Evolutionary conservation across 2,329 filamentous ascomycete genomes (phyloP).

Genomic region (Trichoderma pleuroti): DNA sequence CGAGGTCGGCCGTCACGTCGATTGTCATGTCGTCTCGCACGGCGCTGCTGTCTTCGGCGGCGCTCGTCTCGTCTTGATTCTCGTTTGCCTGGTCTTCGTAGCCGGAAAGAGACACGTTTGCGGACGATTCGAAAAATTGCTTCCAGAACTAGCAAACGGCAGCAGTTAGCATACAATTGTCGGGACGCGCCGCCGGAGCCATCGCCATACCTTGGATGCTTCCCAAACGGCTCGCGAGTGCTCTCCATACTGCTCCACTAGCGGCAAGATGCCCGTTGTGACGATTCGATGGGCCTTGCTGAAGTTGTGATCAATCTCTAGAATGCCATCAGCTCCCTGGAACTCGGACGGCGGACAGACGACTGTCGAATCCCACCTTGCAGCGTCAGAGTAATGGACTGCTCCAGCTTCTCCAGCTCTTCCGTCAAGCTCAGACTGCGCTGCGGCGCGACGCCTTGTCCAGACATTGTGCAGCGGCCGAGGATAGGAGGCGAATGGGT

Average conservation of each 20-base stretch:
- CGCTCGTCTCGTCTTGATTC: constrained; percentile 52
- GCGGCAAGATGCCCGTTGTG: constrained; percentile 84
- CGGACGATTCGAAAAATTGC: constrained; percentile 98
- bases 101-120: constrained; percentile 91
- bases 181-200: too few relatives aligned
- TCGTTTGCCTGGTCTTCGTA: constrained; percentile 76
- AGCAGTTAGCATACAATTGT: background rate
- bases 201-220: constrained; percentile 70
- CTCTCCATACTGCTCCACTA: constrained; percentile 93
- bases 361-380: constrained; percentile 59
- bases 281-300: constrained; percentile 95
- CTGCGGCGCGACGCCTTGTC: constrained; percentile 41
- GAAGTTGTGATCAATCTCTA: constrained; percentile 98
- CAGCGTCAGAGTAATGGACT: constrained; percentile 91
- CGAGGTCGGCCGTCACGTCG: constrained; percentile 43
- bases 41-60: constrained; percentile 50
- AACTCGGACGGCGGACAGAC: background rate
- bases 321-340: background rate
- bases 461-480: constrained; percentile 42
- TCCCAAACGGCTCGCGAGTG: constrained; percentile 95
- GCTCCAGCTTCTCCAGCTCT: constrained; percentile 91
- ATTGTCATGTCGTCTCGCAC: constrained; percentile 54
- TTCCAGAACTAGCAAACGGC: constrained; percentile 79
- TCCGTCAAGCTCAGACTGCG: constrained; percentile 77
- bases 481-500: background rate